Conservation (phyloP, 2,329 filamentous ascomycete genomes). For the Tolypocladium guangdongense region DNA sequence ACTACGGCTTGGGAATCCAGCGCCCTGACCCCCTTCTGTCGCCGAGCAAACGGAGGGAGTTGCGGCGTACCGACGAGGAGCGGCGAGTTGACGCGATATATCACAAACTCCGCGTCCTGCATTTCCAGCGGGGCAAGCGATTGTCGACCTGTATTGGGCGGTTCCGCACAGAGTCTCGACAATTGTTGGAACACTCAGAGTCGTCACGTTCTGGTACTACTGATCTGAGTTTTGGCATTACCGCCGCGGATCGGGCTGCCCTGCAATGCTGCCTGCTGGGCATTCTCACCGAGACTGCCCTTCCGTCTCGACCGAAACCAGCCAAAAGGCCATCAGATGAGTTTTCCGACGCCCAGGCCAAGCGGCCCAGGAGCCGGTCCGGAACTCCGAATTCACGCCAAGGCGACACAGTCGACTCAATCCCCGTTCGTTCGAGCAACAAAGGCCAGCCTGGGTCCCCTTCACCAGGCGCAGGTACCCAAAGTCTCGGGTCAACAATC, state of each 20-base stretch:
- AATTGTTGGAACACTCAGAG: not conserved
- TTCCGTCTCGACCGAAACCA: conserved; percentile 1
- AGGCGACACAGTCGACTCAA: conserved; percentile 3
- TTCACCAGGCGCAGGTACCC: not conserved
- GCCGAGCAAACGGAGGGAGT: conserved; percentile 12
- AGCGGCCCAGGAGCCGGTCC: conserved; percentile 1
- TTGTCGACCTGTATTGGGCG: conserved; percentile 11
- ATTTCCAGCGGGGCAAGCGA: conserved; percentile 8
- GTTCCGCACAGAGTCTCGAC: conserved; percentile 8
- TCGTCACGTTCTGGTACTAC: not conserved
- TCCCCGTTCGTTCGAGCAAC: conserved; percentile 6
- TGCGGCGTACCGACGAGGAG: conserved; percentile 11
- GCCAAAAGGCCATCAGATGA: conserved; percentile 14
- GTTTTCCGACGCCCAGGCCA: conserved; percentile 4
- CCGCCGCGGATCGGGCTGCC: conserved; percentile 8
- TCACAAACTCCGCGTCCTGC: conserved; percentile 8
- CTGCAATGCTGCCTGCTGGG: conserved; percentile 14
- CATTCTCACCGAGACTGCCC: conserved; percentile 4
- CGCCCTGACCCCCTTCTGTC: conserved; percentile 13
- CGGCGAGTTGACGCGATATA: conserved; percentile 13
- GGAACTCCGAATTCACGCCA: not conserved
- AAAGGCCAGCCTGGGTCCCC: not conserved
- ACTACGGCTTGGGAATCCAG: conserved; percentile 14
- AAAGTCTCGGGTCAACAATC: not conserved
- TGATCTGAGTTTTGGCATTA: not conserved